A percentile compares a stretch with the other conserved stretches of the same genome.
phyloP scores from a whole-genome alignment of 1,284 basidiomycete species.

The Sphagnurus paluster region DNA sequence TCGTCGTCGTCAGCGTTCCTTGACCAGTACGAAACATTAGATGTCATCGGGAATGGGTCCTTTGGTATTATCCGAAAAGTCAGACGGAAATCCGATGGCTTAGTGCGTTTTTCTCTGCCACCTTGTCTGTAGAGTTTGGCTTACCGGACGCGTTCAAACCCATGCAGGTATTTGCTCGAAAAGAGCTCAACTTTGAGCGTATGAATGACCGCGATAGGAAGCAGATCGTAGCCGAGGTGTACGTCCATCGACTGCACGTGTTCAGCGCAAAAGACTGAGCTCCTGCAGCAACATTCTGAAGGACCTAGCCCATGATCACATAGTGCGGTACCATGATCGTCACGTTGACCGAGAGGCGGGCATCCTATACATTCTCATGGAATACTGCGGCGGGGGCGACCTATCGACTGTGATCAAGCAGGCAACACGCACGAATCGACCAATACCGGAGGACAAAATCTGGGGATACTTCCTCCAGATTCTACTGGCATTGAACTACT shows the following conservation, averaged over 20 bases:
- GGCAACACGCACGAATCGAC: conserved; percentile 63
- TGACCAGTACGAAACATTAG: conserved; percentile 83
- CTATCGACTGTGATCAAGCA: conserved; percentile 85
- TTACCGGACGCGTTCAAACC: conserved; percentile 1
- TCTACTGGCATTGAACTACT: conserved; percentile 86
- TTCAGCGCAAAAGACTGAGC: not conserved
- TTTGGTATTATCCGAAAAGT: conserved; percentile 98
- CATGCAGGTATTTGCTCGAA: conserved; percentile 80
- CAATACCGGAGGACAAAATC: conserved; percentile 87
- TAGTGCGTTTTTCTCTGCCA: conserved; percentile 51
- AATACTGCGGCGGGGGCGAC: conserved; percentile 95
- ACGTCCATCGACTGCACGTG: conserved; percentile 32
- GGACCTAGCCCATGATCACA: conserved; percentile 91
- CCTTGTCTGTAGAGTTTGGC: conserved; percentile 2
- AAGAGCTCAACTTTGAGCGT: conserved; percentile 93
- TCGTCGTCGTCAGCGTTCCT: conserved; percentile 49
- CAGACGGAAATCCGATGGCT: conserved; percentile 79
- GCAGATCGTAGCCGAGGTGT: conserved; percentile 99
- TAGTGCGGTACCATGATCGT: conserved; percentile 91
- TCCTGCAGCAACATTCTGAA: conserved; percentile 87
- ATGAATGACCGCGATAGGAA: conserved; percentile 90
- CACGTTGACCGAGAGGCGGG: conserved; percentile 90
- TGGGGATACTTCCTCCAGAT: conserved; percentile 97
- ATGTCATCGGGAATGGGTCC: conserved; percentile 94
- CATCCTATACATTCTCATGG: conserved; percentile 94